These are phyloP conservation scores for Taphrina communis DNA, from an alignment of 1,139 yeast genomes.

Conservation along the genomic window DNA sequence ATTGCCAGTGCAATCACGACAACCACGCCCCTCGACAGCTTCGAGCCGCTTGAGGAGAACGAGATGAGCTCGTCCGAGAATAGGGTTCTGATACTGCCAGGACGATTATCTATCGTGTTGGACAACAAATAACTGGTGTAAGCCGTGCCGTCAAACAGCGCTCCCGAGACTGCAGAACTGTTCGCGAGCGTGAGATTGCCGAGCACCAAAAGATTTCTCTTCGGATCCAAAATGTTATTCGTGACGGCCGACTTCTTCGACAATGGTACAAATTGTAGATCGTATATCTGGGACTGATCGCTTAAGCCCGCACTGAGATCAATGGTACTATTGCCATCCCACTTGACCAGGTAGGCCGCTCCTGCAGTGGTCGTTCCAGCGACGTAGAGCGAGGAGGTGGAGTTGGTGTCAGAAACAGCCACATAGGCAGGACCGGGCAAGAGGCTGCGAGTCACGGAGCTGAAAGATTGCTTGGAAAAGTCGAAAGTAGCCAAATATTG, in stretches of 20 bases:
- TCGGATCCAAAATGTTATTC: constrained; percentile 55
- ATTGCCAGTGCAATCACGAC: constrained; percentile 87
- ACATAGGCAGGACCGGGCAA: constrained; percentile 57
- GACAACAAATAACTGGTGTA: constrained; percentile 75
- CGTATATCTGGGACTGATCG: constrained; percentile 49
- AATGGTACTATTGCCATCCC: constrained; percentile 49
- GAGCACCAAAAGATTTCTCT: constrained; percentile 62
- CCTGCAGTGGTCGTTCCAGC: constrained; percentile 57
- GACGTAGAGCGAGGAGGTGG: constrained; percentile 60
- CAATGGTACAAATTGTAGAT: constrained; percentile 52
- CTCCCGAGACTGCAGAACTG: constrained; percentile 70
- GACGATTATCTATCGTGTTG: constrained; percentile 45
- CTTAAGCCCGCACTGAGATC: constrained; percentile 53
- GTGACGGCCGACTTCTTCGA: constrained; percentile 49
- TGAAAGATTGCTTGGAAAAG: constrained; percentile 54
- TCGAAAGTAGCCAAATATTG: constrained; percentile 61
- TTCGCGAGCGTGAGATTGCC: constrained; percentile 63
- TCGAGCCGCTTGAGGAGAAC: constrained; percentile 44
- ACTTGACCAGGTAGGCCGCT: constrained; percentile 49
- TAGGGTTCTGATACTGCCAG: constrained; percentile 49
- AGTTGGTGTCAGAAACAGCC: constrained; percentile 60
- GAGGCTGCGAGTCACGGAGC: constrained; percentile 47
- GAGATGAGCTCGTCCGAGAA: constrained; percentile 43
- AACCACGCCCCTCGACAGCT: constrained; percentile 69
- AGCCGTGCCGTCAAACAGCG: constrained; percentile 67